Base-by-base conservation (phyloP, 306 rosid genomes). In the Sicyos baderoa region DNA sequence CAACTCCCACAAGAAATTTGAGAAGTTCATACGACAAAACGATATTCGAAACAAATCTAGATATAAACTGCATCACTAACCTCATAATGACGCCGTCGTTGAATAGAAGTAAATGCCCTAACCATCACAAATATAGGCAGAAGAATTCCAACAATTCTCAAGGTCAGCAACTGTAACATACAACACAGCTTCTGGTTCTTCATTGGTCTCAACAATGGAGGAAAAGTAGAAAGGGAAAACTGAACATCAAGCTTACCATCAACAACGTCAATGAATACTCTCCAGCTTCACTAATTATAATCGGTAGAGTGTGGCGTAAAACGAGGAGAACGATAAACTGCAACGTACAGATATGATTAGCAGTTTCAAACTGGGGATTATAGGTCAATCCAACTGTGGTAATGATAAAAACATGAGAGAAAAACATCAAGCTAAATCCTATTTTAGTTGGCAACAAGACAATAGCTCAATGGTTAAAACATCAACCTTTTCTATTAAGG, bases 241-340 rank as follows among this genome's bases (percentile, higher is more conserved):
- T 9, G 16, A 70, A n/a, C 10, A 17, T 10, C 63, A 22, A 63
- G 42, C 82, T 81, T 79, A 89, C 96, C 75, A 48, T 77, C 50
- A 75, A 71, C 59, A 89, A 70, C 14, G 85, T 79, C 79, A 80
- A 49, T 7, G 95, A 72, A 78, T 82, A 79, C 62, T 81, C 89
- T 71, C 77, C 86, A 32, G 68, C 79, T 76, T 77, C 91, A 35
- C 77, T 71, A 50, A 89, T 71, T 83, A 87, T 67, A 35, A 87
- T 50, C 14, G 91, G 89, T 51, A 91, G 90, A 52, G 83, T 80
- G 70, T 87, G 92, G 52, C 96, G 88, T 70, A 89, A 79, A 52
- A 87, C 72, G 66, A 89, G 84, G 81, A 89, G 90, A 77, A 74
- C 76, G 68, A 82, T 58, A 74, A 91, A 89, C 97, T 91, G 87